phyloP scores from a whole-genome alignment of 305 asterid genomes.

The Fraxinus sp. region DNA sequence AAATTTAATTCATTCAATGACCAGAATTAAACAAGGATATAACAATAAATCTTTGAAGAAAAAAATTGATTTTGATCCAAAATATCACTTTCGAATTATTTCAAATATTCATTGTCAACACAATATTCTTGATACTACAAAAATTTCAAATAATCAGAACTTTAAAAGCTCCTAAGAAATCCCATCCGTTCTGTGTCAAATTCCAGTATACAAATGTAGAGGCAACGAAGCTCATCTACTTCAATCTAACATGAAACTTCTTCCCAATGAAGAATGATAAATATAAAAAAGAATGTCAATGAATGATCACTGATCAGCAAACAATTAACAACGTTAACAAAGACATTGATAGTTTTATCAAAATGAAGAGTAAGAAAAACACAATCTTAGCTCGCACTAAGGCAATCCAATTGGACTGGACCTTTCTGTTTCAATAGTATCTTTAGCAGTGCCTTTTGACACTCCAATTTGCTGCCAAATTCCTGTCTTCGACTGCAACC shows the following conservation, averaged over 20 bases:
- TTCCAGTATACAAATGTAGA: background rate
- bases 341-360: background rate
- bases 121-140: background rate
- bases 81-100: background rate
- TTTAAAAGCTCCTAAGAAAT: background rate
- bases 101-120: background rate
- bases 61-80: background rate
- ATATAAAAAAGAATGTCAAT: background rate
- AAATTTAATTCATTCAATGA: background rate
- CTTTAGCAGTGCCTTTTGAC: slow-evolving; percentile 74
- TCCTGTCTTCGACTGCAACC: slow-evolving; percentile 55
- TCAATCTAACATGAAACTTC: background rate
- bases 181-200: background rate
- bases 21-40: background rate
- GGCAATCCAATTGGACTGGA: slow-evolving; percentile 38
- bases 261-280: background rate
- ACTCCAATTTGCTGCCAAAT: slow-evolving; percentile 62
- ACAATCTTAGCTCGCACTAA: slow-evolving; percentile 34
- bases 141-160: background rate
- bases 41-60: background rate
- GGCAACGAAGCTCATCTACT: background rate
- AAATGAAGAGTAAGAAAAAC: background rate
- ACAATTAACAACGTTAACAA: background rate
- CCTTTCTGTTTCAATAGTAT: slow-evolving; percentile 53
- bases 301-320: background rate